Evolutionary conservation across 2,329 filamentous ascomycete species (phyloP), one percentile per base, ranked within the genome.

Genomic region (Westerdykella sp.): DNA sequence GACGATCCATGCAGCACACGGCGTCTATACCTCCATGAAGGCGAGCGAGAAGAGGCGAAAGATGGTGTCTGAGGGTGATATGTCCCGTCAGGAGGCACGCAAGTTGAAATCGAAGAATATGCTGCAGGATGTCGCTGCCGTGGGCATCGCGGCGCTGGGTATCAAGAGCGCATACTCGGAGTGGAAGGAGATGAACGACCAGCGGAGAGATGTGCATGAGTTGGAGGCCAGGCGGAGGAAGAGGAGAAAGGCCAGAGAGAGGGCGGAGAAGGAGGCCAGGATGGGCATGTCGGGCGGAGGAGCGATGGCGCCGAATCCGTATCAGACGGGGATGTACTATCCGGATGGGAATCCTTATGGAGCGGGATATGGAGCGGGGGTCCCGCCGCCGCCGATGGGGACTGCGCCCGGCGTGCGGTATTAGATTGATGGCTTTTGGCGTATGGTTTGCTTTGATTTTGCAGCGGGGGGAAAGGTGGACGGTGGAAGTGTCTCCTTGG

Each of bases 1-100:
- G 31, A 84, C 81, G 22, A 83, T 85, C 49, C 81, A 85, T 66
- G 81, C 81, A 18, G 81, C 79, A 12, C 80, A 85, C 60, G 76
- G 74, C 48, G 72, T 85, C 42, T 81, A 83, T 65, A 72, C 75
- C 49, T 78, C 76, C 55, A 75, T 83, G 69, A 78, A 81, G 53
- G 80, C 80, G 47, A 76, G 80, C 44, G 76, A 84, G 49, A 74
- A 79, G 52, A 73, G 81, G 39, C 73, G 74, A 57, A 73, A 76
- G 54, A 69, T 78, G 41, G 73, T 85, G n/a, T 68, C 72, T 23
- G 77, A 83, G 50, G 81, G 81, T 37, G 75, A 81, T 54, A 83
- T 85, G 66, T 71, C 74, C 4, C 69, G 73, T 2, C 76, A 83
- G 54, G 76, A 84, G 61, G 80, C 81, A 31, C 70, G 76, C 48